Conservation (phyloP, 441 rosid species). For the Brassica balearica region DNA sequence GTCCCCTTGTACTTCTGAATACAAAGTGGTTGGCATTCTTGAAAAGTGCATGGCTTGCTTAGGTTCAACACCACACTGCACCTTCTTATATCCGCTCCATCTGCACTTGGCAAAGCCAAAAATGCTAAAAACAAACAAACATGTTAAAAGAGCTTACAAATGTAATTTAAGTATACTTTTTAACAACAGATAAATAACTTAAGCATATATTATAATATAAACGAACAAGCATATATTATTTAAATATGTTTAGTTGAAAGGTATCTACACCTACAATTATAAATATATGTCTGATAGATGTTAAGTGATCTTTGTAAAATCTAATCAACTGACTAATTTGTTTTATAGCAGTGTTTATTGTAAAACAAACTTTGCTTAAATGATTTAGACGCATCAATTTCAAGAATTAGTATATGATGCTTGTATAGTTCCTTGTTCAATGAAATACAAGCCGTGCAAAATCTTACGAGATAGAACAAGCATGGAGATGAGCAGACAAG, state of each 20-base stretch:
- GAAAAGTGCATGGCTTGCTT: constrained; percentile 8
- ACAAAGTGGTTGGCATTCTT: constrained; percentile 13
- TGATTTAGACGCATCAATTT: background rate
- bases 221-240: background rate
- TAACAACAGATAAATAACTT: background rate
- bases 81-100: constrained; percentile 5
- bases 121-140: background rate
- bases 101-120: constrained; percentile 15
- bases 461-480: constrained; percentile 15
- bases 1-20: background rate
- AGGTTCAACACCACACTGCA: background rate
- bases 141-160: background rate
- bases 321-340: background rate
- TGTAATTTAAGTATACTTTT: background rate
- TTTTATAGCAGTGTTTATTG: background rate
- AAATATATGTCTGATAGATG: background rate
- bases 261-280: background rate
- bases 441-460: background rate
- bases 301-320: background rate
- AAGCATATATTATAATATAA: background rate
- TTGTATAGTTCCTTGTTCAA: background rate
- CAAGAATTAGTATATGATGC: background rate
- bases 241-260: background rate
- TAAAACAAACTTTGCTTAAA: background rate
- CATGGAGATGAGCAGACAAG: constrained; percentile 19